These are phyloP conservation scores for Mycena pura DNA, from an alignment of 768 basidiomycete species.

Conservation along the genomic window DNA sequence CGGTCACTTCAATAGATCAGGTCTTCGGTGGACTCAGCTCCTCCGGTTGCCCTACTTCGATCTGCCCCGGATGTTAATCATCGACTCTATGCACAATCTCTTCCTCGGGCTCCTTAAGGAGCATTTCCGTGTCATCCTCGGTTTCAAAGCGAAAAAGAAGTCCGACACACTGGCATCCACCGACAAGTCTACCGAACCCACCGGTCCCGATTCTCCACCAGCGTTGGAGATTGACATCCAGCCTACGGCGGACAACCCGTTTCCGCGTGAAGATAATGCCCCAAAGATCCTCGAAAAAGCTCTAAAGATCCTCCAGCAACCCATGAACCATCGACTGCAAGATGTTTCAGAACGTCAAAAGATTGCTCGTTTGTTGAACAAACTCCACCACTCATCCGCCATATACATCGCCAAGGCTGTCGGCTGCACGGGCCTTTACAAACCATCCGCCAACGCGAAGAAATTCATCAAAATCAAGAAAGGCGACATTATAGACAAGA, in stretches of 20 bases:
- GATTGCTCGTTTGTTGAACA: too few relatives aligned
- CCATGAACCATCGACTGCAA: too few relatives aligned
- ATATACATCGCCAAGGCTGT: too few relatives aligned
- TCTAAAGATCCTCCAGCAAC: not conserved
- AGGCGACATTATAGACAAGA: too few relatives aligned
- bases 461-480: too few relatives aligned
- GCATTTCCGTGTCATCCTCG: not conserved
- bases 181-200: too few relatives aligned
- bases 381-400: too few relatives aligned
- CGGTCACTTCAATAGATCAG: not conserved
- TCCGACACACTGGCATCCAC: not conserved
- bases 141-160: not conserved
- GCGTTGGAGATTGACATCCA: not conserved
- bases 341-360: too few relatives aligned
- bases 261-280: not conserved
- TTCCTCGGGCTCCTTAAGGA: conserved; percentile 1
- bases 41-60: conserved; percentile 2
- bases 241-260: not conserved
- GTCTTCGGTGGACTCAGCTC: not conserved
- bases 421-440: too few relatives aligned
- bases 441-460: too few relatives aligned
- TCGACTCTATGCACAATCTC: conserved; percentile 9
- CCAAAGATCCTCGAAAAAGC: not conserved
- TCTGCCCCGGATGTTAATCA: not conserved
- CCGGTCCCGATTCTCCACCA: too few relatives aligned